Percentiles rank a stretch among this genome's conserved stretches.
Evolutionary conservation across 345 rosid species (phyloP).

Genomic region (Carallia pectinifolia): DNA sequence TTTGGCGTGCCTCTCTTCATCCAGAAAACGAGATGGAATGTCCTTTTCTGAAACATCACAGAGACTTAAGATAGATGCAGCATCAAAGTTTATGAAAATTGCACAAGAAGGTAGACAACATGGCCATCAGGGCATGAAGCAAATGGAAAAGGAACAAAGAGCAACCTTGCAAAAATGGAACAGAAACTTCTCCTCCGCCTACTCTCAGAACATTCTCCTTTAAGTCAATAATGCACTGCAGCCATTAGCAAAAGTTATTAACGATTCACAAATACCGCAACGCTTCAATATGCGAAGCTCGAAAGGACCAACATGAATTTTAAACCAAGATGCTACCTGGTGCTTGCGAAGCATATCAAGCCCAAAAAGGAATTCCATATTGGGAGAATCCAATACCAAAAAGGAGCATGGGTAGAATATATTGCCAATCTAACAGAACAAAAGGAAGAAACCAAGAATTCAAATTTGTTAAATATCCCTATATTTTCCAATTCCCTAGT

Average conservation of each 20-base stretch:
- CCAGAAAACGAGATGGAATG: conserved; percentile 74
- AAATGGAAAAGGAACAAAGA: conserved; percentile 15
- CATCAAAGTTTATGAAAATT: conserved; percentile 5
- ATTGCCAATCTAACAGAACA: conserved; percentile 62
- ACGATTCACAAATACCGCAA: conserved; percentile 5
- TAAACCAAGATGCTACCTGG: conserved; percentile 53
- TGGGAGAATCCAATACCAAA: conserved; percentile 86
- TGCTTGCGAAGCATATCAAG: conserved; percentile 99
- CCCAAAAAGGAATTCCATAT: conserved; percentile 97
- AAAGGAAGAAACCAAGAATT: neutral
- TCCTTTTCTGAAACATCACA: conserved; percentile 69
- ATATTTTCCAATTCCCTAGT: neutral
- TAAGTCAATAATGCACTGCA: conserved; percentile 89
- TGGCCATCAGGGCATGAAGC: neutral
- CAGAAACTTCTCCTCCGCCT: conserved; percentile 96
- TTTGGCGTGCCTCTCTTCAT: conserved; percentile 66
- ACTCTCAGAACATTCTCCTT: conserved; percentile 85
- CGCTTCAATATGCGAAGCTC: conserved; percentile 9
- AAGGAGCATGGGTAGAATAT: conserved; percentile 92
- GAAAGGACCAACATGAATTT: neutral
- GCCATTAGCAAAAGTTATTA: conserved; percentile 13
- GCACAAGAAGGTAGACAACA: neutral
- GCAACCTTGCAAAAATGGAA: conserved; percentile 93
- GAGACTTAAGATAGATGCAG: conserved; percentile 2
- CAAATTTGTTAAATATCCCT: neutral